Evolutionary conservation across 805 yeast genomes (phyloP).

Genomic region (Hanseniaspora meyeri): DNA sequence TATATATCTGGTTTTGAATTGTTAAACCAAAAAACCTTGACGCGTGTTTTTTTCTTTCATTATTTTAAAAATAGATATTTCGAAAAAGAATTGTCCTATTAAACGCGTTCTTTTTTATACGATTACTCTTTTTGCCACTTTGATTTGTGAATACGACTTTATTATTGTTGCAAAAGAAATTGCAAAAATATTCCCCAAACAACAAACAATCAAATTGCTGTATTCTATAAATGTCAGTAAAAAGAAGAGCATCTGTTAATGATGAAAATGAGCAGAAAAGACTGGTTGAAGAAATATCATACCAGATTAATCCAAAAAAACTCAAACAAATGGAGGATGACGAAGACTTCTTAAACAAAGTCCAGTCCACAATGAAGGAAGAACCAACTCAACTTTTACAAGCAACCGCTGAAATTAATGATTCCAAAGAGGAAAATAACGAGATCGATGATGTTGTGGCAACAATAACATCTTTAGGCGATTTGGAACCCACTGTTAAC

Average conservation of each 20-base stretch:
- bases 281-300: constrained; percentile 5
- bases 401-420: neutral
- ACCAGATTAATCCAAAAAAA: neutral
- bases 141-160: too few species aligned
- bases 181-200: too few species aligned
- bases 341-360: neutral
- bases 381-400: constrained; percentile 9
- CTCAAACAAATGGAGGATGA: neutral
- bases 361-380: neutral
- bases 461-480: neutral
- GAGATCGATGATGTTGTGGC: neutral
- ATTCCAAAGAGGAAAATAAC: neutral
- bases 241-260: neutral
- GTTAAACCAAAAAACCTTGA: neutral
- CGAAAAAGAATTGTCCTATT: too few species aligned
- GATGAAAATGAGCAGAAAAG: neutral
- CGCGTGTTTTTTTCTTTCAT: neutral
- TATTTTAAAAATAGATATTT: neutral
- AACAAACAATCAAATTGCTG: too few species aligned
- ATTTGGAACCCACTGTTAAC: neutral
- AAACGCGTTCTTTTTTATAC: too few species aligned
- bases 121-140: too few species aligned
- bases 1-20: too few species aligned
- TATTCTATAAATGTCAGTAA: neutral
- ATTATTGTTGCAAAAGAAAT: too few species aligned